These are phyloP conservation scores for Microsporum canis DNA, from an alignment of 2,329 filamentous ascomycete genomes.

Conservation along the genomic window DNA sequence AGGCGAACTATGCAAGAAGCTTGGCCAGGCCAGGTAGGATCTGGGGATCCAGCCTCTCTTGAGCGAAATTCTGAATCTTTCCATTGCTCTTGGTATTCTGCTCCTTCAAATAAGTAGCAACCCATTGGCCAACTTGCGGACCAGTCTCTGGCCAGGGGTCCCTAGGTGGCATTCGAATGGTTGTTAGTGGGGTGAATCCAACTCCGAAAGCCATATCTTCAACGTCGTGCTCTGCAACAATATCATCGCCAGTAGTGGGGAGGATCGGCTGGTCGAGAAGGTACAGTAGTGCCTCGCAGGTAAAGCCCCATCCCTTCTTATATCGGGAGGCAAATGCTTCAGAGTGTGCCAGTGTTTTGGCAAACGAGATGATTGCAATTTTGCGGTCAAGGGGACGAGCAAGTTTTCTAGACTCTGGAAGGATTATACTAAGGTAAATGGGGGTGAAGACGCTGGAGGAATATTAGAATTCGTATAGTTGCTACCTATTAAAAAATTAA, in stretches of 20 bases:
- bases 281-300: constrained; percentile 78
- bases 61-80: constrained; percentile 58
- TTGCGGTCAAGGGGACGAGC: constrained; percentile 83
- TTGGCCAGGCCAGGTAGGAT: constrained; percentile 38
- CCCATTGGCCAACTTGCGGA: constrained; percentile 69
- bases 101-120: constrained; percentile 64
- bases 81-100: constrained; percentile 65
- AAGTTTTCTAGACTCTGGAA: constrained; percentile 80
- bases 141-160: constrained; percentile 82
- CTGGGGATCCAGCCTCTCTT: constrained; percentile 56
- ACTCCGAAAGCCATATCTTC: constrained; percentile 93
- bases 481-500: neutral
- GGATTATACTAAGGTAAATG: constrained; percentile 76
- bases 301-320: constrained; percentile 81
- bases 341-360: constrained; percentile 82
- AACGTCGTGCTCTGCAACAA: constrained; percentile 77
- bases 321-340: constrained; percentile 71
- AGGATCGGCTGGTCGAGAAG: constrained; percentile 82
- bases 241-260: constrained; percentile 56
- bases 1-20: neutral
- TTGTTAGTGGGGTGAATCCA: constrained; percentile 87
- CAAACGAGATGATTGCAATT: constrained; percentile 81
- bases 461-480: constrained; percentile 10
- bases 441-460: constrained; percentile 50
- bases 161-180: constrained; percentile 59